Evolutionary conservation across 352 stramenopile species (phyloP).

Genomic region (Phytophthora citrophthora): DNA sequence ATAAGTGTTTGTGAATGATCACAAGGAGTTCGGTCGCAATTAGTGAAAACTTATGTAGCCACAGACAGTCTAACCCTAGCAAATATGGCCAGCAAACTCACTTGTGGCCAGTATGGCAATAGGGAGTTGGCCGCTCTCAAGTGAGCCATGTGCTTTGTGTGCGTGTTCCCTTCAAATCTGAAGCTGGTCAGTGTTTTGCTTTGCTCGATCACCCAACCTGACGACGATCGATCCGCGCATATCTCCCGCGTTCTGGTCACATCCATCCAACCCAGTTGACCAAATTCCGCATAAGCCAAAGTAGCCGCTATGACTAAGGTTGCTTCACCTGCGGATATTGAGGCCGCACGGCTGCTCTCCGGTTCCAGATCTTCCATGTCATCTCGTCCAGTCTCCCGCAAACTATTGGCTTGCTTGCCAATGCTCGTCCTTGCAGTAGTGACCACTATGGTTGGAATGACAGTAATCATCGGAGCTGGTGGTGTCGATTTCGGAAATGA

Average conservation of each 20-base stretch:
- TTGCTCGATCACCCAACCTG: constrained; percentile 5
- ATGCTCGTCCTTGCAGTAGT: constrained; percentile 21
- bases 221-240: constrained; percentile 18
- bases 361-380: constrained; percentile 7
- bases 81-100: background rate
- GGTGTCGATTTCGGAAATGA: constrained; percentile 14
- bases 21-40: too few relatives aligned
- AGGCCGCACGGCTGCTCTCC: constrained; percentile 11
- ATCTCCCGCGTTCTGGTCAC: constrained; percentile 11
- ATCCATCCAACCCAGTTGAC: background rate
- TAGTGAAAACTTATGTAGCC: background rate
- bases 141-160: constrained; percentile 18
- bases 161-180: constrained; percentile 9
- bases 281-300: constrained; percentile 9
- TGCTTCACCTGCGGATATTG: constrained; percentile 10
- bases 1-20: too few relatives aligned
- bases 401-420: constrained; percentile 22
- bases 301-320: constrained; percentile 4
- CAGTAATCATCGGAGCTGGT: constrained; percentile 12
- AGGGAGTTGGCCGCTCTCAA: background rate
- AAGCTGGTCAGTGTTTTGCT: background rate
- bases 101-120: background rate
- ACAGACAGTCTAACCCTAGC: background rate
- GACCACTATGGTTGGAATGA: constrained; percentile 30
- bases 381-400: constrained; percentile 7